Conservation (phyloP, 257 asterid species). For the Henckelia pumila region DNA sequence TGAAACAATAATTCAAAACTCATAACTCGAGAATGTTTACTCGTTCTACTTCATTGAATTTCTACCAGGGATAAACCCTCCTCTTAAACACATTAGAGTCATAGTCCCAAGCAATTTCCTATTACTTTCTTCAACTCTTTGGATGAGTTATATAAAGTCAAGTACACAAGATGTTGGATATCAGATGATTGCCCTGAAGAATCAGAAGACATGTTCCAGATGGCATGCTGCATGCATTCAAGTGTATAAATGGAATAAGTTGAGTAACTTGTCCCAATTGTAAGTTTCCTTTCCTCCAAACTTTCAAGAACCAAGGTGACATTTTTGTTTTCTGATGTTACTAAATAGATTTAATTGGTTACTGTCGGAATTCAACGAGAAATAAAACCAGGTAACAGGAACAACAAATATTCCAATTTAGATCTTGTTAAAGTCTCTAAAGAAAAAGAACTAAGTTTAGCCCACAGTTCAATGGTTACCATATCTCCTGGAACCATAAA, state of each 20-base stretch:
- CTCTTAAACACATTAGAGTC: background rate
- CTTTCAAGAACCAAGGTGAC: constrained; percentile 1
- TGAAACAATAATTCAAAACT: no score
- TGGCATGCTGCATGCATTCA: no score
- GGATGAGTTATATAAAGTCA: background rate
- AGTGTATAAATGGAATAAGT: no score
- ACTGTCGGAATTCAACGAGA: constrained; percentile 5
- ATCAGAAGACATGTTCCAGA: background rate
- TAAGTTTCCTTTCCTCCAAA: constrained; percentile 11
- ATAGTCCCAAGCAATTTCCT: background rate
- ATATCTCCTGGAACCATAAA: constrained; percentile 6
- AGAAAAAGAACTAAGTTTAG: no score
- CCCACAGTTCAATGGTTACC: no score
- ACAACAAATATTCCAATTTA: constrained; percentile 6
- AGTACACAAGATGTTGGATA: background rate
- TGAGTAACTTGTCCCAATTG: no score
- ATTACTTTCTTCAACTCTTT: background rate
- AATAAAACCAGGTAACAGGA: no score
- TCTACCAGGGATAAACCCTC: no score
- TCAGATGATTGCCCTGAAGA: background rate
- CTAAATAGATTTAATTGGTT: background rate
- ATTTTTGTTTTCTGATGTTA: background rate
- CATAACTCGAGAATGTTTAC: no score
- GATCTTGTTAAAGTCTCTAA: background rate
- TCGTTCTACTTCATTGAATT: no score